Evolutionary conservation across 768 basidiomycete genomes (phyloP).

Genomic region (Hirschioporus abietinus): DNA sequence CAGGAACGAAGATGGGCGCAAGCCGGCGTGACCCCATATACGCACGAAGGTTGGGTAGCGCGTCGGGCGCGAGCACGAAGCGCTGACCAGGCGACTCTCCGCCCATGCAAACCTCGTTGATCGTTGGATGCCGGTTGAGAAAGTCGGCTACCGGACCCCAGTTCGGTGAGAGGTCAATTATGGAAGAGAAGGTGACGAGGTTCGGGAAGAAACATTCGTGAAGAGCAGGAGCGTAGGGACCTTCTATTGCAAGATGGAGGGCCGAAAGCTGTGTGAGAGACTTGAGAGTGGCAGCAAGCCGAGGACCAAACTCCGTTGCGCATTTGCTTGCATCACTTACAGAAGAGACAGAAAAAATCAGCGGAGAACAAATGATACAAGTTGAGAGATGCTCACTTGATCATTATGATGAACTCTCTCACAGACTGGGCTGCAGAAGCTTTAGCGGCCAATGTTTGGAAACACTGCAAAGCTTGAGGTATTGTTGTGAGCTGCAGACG

Average conservation of each 20-base stretch:
- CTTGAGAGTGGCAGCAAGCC: not conserved
- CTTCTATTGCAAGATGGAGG: not conserved
- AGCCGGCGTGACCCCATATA: not conserved
- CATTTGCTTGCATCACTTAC: not conserved
- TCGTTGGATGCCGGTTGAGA: not conserved
- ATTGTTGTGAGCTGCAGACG: not conserved
- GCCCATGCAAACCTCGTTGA: not conserved
- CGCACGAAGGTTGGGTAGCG: not conserved
- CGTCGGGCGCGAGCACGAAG: not conserved
- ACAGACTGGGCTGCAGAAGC: not conserved
- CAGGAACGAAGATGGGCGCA: slow-evolving; percentile 1
- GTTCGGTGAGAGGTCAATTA: not conserved
- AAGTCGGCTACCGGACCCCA: not conserved
- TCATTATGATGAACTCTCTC: not conserved
- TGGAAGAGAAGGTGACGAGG: not conserved
- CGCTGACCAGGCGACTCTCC: not conserved
- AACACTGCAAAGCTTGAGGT: not conserved
- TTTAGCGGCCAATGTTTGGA: not conserved
- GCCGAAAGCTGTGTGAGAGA: not conserved
- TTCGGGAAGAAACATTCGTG: not conserved
- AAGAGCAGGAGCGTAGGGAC: not conserved
- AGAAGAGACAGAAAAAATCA: not conserved
- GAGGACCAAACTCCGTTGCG: not conserved
- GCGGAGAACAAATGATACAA: not conserved
- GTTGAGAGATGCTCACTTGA: not conserved